A percentile compares a stretch with the other conserved stretches of the same genome.
phyloP scores from a whole-genome alignment of 345 rosid species.

The Zanthoxylum bungeanum region DNA sequence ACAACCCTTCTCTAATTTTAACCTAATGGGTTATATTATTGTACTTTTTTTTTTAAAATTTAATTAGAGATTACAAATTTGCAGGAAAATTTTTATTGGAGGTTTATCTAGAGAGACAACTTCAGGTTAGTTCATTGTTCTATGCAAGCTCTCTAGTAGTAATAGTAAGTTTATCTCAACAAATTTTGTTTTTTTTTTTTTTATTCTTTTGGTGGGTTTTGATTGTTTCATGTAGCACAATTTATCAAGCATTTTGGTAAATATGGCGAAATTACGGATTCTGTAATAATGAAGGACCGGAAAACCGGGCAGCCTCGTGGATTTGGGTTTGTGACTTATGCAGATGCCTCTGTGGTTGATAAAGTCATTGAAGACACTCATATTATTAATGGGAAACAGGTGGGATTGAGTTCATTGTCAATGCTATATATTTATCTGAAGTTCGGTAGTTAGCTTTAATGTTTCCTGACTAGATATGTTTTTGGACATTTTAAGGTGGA shows the following conservation, averaged over 20 bases:
- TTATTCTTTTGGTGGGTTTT: slow-evolving; percentile 14
- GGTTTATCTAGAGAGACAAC: slow-evolving; percentile 85
- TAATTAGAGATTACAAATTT: slow-evolving; percentile 32
- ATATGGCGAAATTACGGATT: slow-evolving; percentile 93
- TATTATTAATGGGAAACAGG: slow-evolving; percentile 82
- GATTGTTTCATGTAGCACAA: slow-evolving; percentile 47
- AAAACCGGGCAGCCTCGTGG: slow-evolving; percentile 94
- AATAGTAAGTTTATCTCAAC: slow-evolving; percentile 22
- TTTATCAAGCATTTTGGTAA: slow-evolving; percentile 78
- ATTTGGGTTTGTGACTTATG: slow-evolving; percentile 93
- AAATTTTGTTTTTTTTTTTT: neutral
- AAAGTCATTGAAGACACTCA: slow-evolving; percentile 76
- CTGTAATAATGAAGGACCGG: slow-evolving; percentile 94
- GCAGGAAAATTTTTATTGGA: slow-evolving; percentile 85
- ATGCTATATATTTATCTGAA: neutral
- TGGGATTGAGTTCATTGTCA: slow-evolving; percentile 22
- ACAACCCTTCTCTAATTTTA: neutral
- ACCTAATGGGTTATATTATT: neutral
- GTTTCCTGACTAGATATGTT: neutral
- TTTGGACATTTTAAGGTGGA: slow-evolving; percentile 58
- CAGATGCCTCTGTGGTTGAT: slow-evolving; percentile 86
- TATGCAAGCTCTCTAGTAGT: slow-evolving; percentile 5
- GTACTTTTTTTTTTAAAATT: neutral
- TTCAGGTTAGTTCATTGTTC: slow-evolving; percentile 51
- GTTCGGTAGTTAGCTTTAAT: neutral